These are phyloP conservation scores for Coelastrella sp. DNA, from an alignment of 139 green algal species.

Conservation along the genomic window DNA sequence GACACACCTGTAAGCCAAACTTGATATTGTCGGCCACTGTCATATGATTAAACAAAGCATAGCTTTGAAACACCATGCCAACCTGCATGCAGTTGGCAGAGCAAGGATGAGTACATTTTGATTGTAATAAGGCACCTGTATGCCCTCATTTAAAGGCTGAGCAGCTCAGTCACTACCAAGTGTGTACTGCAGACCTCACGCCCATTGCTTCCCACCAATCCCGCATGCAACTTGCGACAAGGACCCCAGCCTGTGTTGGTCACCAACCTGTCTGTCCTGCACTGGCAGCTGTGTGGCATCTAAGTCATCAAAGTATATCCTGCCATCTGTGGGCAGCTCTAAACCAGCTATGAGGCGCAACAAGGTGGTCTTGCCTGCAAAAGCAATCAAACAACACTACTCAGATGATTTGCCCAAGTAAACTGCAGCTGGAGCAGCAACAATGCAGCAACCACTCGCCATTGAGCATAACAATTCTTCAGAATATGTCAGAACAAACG, in stretches of 20 bases:
- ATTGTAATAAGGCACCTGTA: too few species aligned
- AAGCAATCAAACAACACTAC: too few species aligned
- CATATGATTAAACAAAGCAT: constrained; percentile 95
- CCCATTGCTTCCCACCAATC: too few species aligned
- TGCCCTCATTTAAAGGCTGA: too few species aligned
- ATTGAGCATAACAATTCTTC: too few species aligned
- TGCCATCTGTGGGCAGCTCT: constrained; percentile 74
- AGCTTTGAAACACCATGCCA: constrained; percentile 92
- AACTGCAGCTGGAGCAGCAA: too few species aligned
- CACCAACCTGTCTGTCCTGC: constrained; percentile 49
- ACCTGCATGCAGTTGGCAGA: constrained; percentile 58
- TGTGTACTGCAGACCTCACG: too few species aligned
- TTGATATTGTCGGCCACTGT: constrained; percentile 90
- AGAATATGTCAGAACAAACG: too few species aligned
- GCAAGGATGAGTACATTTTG: not conserved
- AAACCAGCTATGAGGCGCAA: constrained; percentile 88
- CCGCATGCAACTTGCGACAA: too few species aligned
- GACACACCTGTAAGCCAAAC: constrained; percentile 83
- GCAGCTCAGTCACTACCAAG: too few species aligned
- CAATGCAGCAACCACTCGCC: too few species aligned
- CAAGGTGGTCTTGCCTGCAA: constrained; percentile 83
- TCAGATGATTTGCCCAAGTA: too few species aligned
- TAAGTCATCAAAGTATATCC: constrained; percentile 83
- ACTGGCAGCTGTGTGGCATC: constrained; percentile 67
- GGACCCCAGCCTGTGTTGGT: not conserved